Evolutionary conservation across 176 grass and related monocot species (phyloP).

Genomic region (Carex kokanica): DNA sequence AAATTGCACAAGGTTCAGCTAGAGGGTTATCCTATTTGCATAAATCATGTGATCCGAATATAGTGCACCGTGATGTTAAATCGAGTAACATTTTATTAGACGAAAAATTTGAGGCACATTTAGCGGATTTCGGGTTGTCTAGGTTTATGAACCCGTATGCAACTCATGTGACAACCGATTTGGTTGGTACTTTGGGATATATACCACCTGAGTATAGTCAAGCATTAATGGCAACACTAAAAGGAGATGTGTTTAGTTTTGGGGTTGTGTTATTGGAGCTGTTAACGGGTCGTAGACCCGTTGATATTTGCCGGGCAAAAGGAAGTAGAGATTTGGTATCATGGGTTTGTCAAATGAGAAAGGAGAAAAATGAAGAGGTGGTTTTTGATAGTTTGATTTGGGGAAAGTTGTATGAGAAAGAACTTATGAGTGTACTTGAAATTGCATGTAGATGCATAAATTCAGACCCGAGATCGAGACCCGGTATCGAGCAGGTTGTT

Average conservation of each 20-base stretch:
- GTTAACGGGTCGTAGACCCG: constrained; percentile 60
- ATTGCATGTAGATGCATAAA: constrained; percentile 66
- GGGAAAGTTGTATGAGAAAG: constrained; percentile 63
- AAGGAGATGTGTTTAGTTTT: constrained; percentile 91
- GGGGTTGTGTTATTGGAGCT: constrained; percentile 86
- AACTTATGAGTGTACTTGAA: constrained; percentile 63
- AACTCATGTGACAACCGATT: constrained; percentile 91
- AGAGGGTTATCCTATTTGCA: constrained; percentile 87
- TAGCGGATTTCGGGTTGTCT: constrained; percentile 91
- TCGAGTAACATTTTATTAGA: constrained; percentile 94
- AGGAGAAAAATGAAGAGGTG: constrained; percentile 71
- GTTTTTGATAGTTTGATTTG: constrained; percentile 66
- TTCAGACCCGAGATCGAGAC: constrained; percentile 61
- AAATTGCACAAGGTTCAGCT: constrained; percentile 84
- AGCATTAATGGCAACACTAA: constrained; percentile 61
- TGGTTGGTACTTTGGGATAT: constrained; percentile 86
- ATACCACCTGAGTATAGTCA: constrained; percentile 94
- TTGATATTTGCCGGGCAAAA: constrained; percentile 72
- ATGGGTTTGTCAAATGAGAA: constrained; percentile 80
- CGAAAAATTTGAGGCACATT: constrained; percentile 78
- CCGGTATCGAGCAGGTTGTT: constrained; percentile 79
- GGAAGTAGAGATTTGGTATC: constrained; percentile 72
- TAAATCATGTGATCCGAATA: constrained; percentile 84
- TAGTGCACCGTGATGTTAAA: constrained; percentile 89
- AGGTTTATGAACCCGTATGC: constrained; percentile 83